A percentile compares a stretch with the other conserved stretches of the same genome.
These are phyloP conservation scores for Eucalyptus erythrocorys DNA, from an alignment of 345 rosid species.

Conservation along the genomic window DNA sequence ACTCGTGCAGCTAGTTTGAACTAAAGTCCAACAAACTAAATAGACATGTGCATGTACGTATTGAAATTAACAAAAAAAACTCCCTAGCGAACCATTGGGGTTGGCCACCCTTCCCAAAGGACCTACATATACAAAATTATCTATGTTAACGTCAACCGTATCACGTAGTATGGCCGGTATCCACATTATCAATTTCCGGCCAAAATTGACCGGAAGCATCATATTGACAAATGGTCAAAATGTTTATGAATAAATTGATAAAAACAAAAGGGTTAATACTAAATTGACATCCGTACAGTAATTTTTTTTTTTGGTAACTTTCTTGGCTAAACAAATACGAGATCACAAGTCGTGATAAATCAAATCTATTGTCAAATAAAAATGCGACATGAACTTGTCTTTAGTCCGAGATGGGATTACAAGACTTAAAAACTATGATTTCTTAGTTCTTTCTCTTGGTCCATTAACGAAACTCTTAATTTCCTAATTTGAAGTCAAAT, in stretches of 20 bases:
- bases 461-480: neutral
- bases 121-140: neutral
- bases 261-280: neutral
- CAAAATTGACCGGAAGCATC: too few species aligned
- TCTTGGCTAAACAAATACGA: neutral
- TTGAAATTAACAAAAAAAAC: neutral
- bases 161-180: accelerated
- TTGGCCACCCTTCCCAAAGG: too few species aligned
- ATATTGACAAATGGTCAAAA: neutral
- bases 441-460: neutral
- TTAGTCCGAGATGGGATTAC: neutral
- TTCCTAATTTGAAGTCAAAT: neutral
- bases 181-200: neutral
- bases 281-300: neutral
- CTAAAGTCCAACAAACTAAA: neutral
- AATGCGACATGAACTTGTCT: neutral
- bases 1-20: neutral
- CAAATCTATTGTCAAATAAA: neutral
- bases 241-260: neutral
- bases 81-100: neutral
- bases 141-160: too few species aligned
- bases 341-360: neutral
- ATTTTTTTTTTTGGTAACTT: neutral
- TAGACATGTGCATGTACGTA: neutral
- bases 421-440: neutral